Evolutionary conservation across 768 basidiomycete genomes (phyloP), one percentile per base, ranked within the genome.

Genomic region (Boletus subparvulus): DNA sequence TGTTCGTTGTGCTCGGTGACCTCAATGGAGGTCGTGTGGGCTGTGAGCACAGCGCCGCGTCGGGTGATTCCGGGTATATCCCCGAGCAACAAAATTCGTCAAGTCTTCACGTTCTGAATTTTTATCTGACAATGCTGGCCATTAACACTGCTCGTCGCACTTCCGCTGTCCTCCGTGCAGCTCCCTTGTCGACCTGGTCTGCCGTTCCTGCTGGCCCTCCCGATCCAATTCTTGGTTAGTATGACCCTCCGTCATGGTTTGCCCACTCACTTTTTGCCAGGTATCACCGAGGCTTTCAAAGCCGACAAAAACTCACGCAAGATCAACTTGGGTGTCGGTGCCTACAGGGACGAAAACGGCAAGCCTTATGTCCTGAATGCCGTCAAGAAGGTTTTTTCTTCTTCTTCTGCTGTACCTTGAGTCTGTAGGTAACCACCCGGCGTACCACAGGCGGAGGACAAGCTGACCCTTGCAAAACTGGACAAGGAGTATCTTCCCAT

Each of bases 401-500:
- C 11, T 32, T 26, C 36, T 33, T 4, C n/a, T 47, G 30, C 43
- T 40, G 32, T 37, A 12, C 24, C 6, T 17, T 28, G 33, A 11
- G 21, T 37, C 24, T 3, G 13, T 26, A 35, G 17, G 21, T 59
- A 16, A 65, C 21, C 10, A 47, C 35, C 8, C 19, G 19, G 53
- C 26, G 26, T 53, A 50, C 37, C 50, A 35, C 59, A 92, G 90
- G 93, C 92, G 16, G 93, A 96, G 73, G 83, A 87, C 60, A 71
- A 85, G 56, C 69, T 98, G 47, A 77, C 79, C 44, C 74, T 82
- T 45, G 79, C 83, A 56, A 80, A 83, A 54, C 79, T 81, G 39
- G 93, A 95, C 83, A 96, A 98, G 76, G 96, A 98, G 73, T 98
- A 98, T 73, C 84, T 98, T 42, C 91, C 94, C 57, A 99, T 99